A percentile compares a stretch with the other conserved stretches of the same genome.
phyloP scores from a whole-genome alignment of 345 rosid genomes.

The Heritiera fomes region DNA sequence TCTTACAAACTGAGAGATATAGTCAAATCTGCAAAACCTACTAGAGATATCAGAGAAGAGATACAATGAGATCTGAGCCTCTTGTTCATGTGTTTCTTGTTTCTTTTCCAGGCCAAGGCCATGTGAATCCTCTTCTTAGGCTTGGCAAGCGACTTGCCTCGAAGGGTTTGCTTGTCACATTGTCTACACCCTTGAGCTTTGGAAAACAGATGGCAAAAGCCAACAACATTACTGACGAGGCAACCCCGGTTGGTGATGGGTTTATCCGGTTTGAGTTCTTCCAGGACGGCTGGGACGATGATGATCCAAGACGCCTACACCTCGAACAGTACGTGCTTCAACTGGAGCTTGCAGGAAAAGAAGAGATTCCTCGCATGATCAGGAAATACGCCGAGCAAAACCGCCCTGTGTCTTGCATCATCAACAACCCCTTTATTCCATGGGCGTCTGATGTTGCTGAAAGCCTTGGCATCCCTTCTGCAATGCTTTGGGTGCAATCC shows the following conservation, averaged over 20 bases:
- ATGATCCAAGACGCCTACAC: conserved; percentile 45
- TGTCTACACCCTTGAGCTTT: conserved; percentile 46
- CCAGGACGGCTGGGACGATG: conserved; percentile 56
- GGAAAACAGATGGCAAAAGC: conserved; percentile 59
- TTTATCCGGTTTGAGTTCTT: conserved; percentile 71
- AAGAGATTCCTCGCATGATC: conserved; percentile 48
- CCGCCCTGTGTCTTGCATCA: conserved; percentile 73
- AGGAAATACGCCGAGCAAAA: conserved; percentile 45
- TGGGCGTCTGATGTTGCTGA: conserved; percentile 86
- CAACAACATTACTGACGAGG: conserved; percentile 44
- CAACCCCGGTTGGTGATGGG: conserved; percentile 60
- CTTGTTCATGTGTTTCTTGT: conserved; percentile 66
- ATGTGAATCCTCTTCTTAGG: conserved; percentile 75
- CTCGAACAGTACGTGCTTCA: conserved; percentile 42
- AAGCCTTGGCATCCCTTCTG: conserved; percentile 69
- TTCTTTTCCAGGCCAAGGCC: conserved; percentile 86
- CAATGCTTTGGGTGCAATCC: conserved; percentile 92
- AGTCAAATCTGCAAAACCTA: neutral
- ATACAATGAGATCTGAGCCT: conserved; percentile 41
- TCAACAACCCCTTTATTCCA: conserved; percentile 81
- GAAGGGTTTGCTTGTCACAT: conserved; percentile 74
- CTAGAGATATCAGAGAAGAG: neutral
- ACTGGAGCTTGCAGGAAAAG: conserved; percentile 54
- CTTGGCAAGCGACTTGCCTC: conserved; percentile 80
- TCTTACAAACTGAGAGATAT: neutral